Evolutionary conservation across 176 grass and related monocot species (phyloP).

Genomic region (Elaeis guineensis): DNA sequence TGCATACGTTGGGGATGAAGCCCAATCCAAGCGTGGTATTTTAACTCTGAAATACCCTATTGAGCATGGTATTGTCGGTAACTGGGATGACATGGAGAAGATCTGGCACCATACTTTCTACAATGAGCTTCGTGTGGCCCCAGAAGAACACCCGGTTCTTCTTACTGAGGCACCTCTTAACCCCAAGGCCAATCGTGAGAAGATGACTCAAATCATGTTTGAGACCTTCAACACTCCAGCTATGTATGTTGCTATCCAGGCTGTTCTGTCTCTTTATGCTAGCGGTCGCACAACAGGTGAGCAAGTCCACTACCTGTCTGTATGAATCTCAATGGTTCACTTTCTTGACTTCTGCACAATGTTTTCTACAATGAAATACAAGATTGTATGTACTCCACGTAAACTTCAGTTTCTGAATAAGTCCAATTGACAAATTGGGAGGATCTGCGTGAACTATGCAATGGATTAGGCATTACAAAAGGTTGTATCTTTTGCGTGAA

Average conservation of each 20-base stretch:
- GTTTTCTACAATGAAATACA: not conserved
- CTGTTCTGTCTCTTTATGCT: slow-evolving; percentile 14
- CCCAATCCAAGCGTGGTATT: slow-evolving; percentile 20
- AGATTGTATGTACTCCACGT: too few relatives aligned
- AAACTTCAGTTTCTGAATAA: too few relatives aligned
- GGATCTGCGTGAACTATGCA: too few relatives aligned
- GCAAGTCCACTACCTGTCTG: not conserved
- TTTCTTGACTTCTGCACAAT: slow-evolving; percentile 3
- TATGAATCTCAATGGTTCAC: not conserved
- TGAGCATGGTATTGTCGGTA: slow-evolving; percentile 14
- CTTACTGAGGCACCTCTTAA: slow-evolving; percentile 14
- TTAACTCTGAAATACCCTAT: slow-evolving; percentile 19
- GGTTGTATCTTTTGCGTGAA: too few relatives aligned
- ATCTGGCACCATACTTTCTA: slow-evolving; percentile 24
- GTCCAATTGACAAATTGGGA: too few relatives aligned
- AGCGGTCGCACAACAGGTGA: slow-evolving; percentile 18
- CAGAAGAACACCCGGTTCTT: slow-evolving; percentile 1
- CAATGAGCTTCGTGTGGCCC: slow-evolving; percentile 17
- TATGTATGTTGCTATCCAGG: slow-evolving; percentile 18
- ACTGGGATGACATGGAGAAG: slow-evolving; percentile 23
- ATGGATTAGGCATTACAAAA: too few relatives aligned
- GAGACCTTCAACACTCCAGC: slow-evolving; percentile 23
- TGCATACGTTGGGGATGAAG: slow-evolving; percentile 19
- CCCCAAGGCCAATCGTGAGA: slow-evolving; percentile 20
- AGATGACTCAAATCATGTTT: slow-evolving; percentile 20